These are phyloP conservation scores for Vanderwaltozyma verrucispora DNA, from an alignment of 805 yeast species.

Conservation along the genomic window DNA sequence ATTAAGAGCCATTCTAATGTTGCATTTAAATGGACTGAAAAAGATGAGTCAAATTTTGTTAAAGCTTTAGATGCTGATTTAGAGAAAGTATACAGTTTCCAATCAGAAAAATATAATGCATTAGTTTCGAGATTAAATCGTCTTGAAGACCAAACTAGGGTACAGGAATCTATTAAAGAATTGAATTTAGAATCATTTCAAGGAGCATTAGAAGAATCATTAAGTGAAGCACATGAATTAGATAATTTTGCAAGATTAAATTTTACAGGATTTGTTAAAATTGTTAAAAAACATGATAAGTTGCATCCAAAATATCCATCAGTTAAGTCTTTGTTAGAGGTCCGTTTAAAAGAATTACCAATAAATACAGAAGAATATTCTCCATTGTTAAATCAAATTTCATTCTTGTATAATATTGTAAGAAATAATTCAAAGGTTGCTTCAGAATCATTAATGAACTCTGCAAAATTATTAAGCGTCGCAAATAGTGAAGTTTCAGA, in stretches of 20 bases:
- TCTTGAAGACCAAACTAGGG: constrained; percentile 50
- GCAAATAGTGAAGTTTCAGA: constrained; percentile 24
- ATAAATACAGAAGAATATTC: constrained; percentile 93
- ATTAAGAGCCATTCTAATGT: constrained; percentile 18
- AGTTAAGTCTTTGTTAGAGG: constrained; percentile 83
- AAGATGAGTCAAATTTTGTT: constrained; percentile 63
- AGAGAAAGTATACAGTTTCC: constrained; percentile 71
- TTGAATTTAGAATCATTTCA: constrained; percentile 58
- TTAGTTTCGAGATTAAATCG: constrained; percentile 53
- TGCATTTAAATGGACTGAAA: constrained; percentile 48
- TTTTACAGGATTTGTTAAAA: constrained; percentile 89
- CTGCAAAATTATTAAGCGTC: constrained; percentile 27
- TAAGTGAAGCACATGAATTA: constrained; percentile 70
- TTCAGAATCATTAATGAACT: constrained; percentile 30
- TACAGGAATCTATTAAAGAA: constrained; percentile 26
- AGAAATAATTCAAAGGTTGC: constrained; percentile 42
- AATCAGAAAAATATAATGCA: constrained; percentile 53
- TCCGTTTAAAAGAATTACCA: constrained; percentile 77
- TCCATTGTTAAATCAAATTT: constrained; percentile 75
- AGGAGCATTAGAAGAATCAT: constrained; percentile 56
- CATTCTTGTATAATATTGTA: constrained; percentile 69
- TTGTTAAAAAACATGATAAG: constrained; percentile 93
- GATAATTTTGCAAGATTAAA: constrained; percentile 87
- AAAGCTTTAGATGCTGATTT: constrained; percentile 55
- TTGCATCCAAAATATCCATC: constrained; percentile 70